Conservation (phyloP, 78 protist genomes). For the Speleostelium caveatum region DNA sequence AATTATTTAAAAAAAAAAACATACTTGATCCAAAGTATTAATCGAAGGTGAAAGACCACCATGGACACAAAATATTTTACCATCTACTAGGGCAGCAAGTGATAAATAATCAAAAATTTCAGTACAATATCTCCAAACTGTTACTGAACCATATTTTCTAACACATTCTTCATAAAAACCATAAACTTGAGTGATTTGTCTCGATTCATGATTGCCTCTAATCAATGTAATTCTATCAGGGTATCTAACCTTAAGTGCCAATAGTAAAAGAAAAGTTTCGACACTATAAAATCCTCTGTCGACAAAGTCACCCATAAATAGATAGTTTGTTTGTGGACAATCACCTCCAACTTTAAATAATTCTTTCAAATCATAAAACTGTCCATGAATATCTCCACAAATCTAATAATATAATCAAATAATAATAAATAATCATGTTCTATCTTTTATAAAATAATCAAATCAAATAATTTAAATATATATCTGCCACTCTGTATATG, state of each 20-base stretch:
- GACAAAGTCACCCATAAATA: slow-evolving; percentile 99
- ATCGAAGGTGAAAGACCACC: slow-evolving; percentile 99
- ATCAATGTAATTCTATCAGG: slow-evolving; percentile 98
- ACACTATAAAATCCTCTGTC: slow-evolving; percentile 99
- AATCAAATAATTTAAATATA: no score
- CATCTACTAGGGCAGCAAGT: slow-evolving; percentile 96
- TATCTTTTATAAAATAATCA: no score
- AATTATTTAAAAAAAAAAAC: neutral
- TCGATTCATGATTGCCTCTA: slow-evolving; percentile 99
- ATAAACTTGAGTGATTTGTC: slow-evolving; percentile 99
- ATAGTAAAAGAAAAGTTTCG: slow-evolving; percentile 97
- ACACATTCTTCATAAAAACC: slow-evolving; percentile 99
- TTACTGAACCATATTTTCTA: slow-evolving; percentile 97
- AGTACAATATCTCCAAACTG: slow-evolving; percentile 99
- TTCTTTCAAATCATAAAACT: slow-evolving; percentile 98
- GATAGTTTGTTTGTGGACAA: slow-evolving; percentile 97
- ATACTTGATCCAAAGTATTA: slow-evolving; percentile 93
- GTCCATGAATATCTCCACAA: slow-evolving; percentile 99
- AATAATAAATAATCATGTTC: no score
- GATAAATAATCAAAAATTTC: slow-evolving; percentile 99
- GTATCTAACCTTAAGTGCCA: slow-evolving; percentile 98
- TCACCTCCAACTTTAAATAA: slow-evolving; percentile 98
- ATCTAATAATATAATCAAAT: no score
- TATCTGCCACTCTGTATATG: no score
- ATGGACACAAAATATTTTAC: slow-evolving; percentile 97